These are phyloP conservation scores for Aspergillus luchuensis DNA, from an alignment of 2,329 filamentous ascomycete genomes.

Conservation along the genomic window DNA sequence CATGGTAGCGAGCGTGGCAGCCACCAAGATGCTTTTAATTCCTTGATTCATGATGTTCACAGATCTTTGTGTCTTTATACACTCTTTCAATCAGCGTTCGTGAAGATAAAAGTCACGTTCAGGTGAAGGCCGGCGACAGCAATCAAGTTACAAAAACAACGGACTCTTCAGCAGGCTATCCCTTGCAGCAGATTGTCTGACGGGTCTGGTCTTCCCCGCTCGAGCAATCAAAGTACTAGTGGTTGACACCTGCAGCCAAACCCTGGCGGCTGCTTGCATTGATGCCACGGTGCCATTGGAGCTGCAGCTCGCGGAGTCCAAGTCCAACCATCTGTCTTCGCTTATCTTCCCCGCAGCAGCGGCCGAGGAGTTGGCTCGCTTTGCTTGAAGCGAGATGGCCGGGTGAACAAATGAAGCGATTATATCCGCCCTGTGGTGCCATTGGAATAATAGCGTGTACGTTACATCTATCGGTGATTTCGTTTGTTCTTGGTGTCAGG, in stretches of 20 bases:
- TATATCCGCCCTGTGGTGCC: too few relatives aligned
- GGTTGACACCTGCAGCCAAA: background rate
- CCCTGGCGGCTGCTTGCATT: background rate
- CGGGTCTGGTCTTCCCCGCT: background rate
- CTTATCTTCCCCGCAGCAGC: background rate
- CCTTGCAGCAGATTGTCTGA: background rate
- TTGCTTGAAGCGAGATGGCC: too few relatives aligned
- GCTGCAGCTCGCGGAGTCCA: background rate
- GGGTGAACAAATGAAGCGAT: too few relatives aligned
- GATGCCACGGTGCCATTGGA: slow-evolving; percentile 7
- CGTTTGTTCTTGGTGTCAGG: too few relatives aligned
- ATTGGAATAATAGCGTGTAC: too few relatives aligned
- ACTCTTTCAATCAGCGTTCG: background rate
- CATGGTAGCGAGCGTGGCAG: background rate
- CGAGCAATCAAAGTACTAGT: background rate
- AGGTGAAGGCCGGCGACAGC: background rate
- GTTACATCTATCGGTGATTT: too few relatives aligned
- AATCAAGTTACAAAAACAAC: background rate
- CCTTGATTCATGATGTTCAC: background rate
- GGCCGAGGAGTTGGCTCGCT: background rate
- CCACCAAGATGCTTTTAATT: background rate
- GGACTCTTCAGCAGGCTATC: background rate
- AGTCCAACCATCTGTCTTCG: background rate
- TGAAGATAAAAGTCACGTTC: too few relatives aligned
- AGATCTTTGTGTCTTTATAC: background rate